A percentile compares a stretch with the other conserved stretches of the same genome.
Evolutionary conservation across 345 rosid genomes (phyloP).

Genomic region (Carallia brachiata): DNA sequence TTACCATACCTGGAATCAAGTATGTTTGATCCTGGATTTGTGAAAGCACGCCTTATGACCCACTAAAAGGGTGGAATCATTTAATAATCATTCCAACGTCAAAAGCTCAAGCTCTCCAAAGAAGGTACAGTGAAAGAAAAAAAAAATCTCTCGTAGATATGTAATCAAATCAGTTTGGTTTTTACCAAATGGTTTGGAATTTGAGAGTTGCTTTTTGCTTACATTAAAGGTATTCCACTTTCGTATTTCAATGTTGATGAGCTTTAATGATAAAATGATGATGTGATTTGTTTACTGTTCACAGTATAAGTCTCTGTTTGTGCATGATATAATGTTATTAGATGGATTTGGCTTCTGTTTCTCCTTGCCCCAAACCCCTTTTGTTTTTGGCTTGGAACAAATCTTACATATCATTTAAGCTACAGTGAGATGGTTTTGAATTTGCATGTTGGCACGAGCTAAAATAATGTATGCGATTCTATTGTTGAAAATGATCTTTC

Average conservation of each 20-base stretch:
- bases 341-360: neutral
- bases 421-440: neutral
- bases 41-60: conserved; percentile 85
- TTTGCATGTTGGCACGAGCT: neutral
- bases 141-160: neutral
- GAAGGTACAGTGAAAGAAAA: conserved; percentile 49
- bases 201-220: neutral
- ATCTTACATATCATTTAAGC: neutral
- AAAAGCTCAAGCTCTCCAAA: conserved; percentile 86
- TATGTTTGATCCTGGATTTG: conserved; percentile 95
- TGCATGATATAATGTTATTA: neutral
- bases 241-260: neutral
- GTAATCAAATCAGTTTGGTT: neutral
- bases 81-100: conserved; percentile 73
- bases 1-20: conserved; percentile 91
- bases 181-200: conserved; percentile 10
- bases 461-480: neutral
- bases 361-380: no score
- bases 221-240: neutral
- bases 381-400: neutral
- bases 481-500: conserved; percentile 6
- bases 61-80: conserved; percentile 80
- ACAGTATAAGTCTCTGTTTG: neutral
- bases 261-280: neutral
- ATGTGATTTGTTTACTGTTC: neutral